Evolutionary conservation across 2,329 filamentous ascomycete genomes (phyloP).

Genomic region (Cordyceps cicadae): DNA sequence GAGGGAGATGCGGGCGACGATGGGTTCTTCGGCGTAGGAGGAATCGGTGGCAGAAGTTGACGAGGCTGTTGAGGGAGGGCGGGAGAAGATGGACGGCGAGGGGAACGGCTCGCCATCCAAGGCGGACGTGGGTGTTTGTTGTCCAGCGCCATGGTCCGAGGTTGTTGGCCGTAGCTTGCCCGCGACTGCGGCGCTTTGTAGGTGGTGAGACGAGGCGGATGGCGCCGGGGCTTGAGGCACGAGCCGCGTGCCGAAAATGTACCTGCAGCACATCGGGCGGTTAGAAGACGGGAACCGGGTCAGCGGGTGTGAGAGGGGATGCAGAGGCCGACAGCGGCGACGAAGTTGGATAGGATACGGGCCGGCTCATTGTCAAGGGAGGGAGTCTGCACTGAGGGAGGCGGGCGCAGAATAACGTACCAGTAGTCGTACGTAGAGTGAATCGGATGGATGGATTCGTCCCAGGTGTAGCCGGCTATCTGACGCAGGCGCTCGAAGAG

Average conservation of each 20-base stretch:
- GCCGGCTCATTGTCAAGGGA: neutral
- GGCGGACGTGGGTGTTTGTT: conserved; percentile 27
- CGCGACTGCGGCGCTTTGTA: conserved; percentile 35
- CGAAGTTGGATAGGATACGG: too few relatives aligned
- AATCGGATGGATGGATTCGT: conserved; percentile 50
- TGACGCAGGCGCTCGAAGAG: conserved; percentile 66
- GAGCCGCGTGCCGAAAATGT: conserved; percentile 57
- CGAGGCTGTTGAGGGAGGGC: conserved; percentile 24
- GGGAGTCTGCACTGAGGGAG: neutral
- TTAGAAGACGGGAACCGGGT: conserved; percentile 1
- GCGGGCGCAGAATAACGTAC: conserved; percentile 32
- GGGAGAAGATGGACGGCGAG: conserved; percentile 25
- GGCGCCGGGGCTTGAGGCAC: conserved; percentile 42
- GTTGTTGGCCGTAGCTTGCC: conserved; percentile 37
- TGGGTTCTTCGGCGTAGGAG: conserved; percentile 51
- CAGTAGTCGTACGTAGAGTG: conserved; percentile 82
- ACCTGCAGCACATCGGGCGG: conserved; percentile 35
- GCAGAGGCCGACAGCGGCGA: too few relatives aligned
- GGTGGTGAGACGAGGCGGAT: conserved; percentile 36
- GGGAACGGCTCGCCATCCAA: conserved; percentile 24
- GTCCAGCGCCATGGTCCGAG: conserved; percentile 28
- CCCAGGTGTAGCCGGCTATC: conserved; percentile 68
- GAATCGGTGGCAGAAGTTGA: conserved; percentile 34
- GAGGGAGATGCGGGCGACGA: conserved; percentile 75
- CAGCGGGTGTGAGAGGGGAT: neutral